Percentiles rank a stretch among this genome's conserved stretches.
These are phyloP conservation scores for Eucalyptus globulus DNA, from an alignment of 345 rosid genomes.

Conservation along the genomic window DNA sequence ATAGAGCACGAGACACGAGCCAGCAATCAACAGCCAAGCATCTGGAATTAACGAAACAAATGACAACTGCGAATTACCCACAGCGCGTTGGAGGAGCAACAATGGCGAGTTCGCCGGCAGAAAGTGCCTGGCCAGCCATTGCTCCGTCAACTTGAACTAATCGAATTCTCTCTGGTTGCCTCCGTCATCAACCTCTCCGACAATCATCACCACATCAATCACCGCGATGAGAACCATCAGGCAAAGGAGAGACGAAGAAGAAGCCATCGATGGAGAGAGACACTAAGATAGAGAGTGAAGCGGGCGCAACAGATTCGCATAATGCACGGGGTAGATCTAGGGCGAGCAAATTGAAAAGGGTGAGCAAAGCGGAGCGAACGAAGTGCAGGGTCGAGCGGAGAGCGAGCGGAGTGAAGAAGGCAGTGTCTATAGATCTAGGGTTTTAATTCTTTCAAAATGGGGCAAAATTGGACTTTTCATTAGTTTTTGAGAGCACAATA, in stretches of 20 bases:
- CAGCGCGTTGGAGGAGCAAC: slow-evolving; percentile 55
- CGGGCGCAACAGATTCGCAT: neutral
- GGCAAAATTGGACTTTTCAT: too few species aligned
- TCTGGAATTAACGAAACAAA: neutral
- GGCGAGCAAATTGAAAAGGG: too few species aligned
- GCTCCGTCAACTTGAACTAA: slow-evolving; percentile 66
- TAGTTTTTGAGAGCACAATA: too few species aligned
- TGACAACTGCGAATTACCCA: slow-evolving; percentile 16
- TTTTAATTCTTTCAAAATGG: too few species aligned
- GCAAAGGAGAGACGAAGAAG: neutral
- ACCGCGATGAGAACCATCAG: neutral
- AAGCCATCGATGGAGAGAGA: neutral
- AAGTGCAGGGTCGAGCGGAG: too few species aligned
- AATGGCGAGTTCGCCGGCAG: slow-evolving; percentile 10
- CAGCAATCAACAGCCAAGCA: neutral
- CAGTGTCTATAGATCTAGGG: too few species aligned
- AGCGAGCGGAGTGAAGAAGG: too few species aligned
- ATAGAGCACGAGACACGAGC: neutral
- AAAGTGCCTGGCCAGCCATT: slow-evolving; percentile 68
- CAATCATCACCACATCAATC: neutral
- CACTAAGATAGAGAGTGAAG: neutral
- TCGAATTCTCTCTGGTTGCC: slow-evolving; percentile 65
- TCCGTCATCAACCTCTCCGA: neutral
- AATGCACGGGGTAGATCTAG: neutral
- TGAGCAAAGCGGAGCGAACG: too few species aligned